Evolutionary conservation across 2,329 filamentous ascomycete species (phyloP).

Genomic region (Helotiales sp.): DNA sequence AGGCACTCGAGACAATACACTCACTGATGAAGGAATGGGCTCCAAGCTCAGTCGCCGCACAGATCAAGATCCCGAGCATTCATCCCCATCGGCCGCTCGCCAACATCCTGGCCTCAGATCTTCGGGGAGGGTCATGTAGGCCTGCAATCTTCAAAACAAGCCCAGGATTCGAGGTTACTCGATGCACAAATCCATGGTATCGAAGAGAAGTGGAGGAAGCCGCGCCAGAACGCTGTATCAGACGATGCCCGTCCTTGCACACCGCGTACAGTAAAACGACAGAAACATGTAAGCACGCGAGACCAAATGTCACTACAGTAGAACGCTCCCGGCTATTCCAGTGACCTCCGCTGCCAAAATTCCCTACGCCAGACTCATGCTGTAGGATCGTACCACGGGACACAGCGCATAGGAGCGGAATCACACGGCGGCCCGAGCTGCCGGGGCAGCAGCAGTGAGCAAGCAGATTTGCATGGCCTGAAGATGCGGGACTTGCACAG

Average conservation of each 20-base stretch:
- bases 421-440: neutral
- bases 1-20: conserved; percentile 5
- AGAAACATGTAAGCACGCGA: conserved; percentile 4
- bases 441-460: neutral
- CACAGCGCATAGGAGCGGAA: neutral
- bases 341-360: neutral
- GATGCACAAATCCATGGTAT: too few relatives aligned
- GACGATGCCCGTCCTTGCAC: conserved; percentile 1
- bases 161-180: conserved; percentile 5
- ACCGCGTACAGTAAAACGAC: neutral
- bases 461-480: neutral
- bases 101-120: conserved; percentile 24
- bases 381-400: neutral
- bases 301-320: conserved; percentile 9
- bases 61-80: neutral
- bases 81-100: neutral
- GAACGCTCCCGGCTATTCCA: conserved; percentile 2
- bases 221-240: conserved; percentile 1
- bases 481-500: neutral
- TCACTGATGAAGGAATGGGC: conserved; percentile 16
- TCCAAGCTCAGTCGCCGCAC: conserved; percentile 7
- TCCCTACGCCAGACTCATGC: neutral
- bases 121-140: conserved; percentile 3
- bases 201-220: neutral
- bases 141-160: conserved; percentile 5